Evolutionary conservation across 2,329 filamentous ascomycete genomes (phyloP).

Genomic region (Monosporascus sp.): DNA sequence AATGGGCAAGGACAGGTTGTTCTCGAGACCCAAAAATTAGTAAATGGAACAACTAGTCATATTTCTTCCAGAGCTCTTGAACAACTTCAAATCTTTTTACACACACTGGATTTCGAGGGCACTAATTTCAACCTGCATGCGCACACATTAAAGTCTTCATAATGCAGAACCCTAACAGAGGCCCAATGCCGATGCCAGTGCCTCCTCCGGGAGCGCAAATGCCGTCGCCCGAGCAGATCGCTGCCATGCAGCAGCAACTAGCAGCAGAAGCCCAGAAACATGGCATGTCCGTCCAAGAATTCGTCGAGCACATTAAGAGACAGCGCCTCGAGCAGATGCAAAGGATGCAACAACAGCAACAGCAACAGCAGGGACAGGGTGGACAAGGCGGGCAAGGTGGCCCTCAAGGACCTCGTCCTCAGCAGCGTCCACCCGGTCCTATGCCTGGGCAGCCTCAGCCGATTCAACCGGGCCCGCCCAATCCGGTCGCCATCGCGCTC

Average conservation of each 20-base stretch:
- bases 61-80: not conserved
- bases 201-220: constrained; percentile 32
- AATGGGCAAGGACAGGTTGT: not conserved
- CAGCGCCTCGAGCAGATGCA: constrained; percentile 47
- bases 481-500: constrained; percentile 81
- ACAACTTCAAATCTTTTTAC: not conserved
- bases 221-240: constrained; percentile 80
- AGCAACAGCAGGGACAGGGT: constrained; percentile 37
- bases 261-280: constrained; percentile 77
- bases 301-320: constrained; percentile 65
- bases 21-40: not conserved
- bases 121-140: too few relatives aligned
- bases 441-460: constrained; percentile 55
- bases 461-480: constrained; percentile 74
- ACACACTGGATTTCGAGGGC: not conserved
- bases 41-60: not conserved
- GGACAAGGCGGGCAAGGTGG: constrained; percentile 25
- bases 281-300: constrained; percentile 81
- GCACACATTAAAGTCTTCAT: not conserved
- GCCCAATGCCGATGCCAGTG: constrained; percentile 22
- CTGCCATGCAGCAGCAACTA: constrained; percentile 76
- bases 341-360: constrained; percentile 37
- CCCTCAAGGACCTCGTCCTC: constrained; percentile 15
- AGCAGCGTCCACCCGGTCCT: constrained; percentile 28
- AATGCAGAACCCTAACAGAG: constrained; percentile 21